Base-by-base conservation (phyloP, 2,329 filamentous ascomycete species). In the Paecilomyces variotii region DNA sequence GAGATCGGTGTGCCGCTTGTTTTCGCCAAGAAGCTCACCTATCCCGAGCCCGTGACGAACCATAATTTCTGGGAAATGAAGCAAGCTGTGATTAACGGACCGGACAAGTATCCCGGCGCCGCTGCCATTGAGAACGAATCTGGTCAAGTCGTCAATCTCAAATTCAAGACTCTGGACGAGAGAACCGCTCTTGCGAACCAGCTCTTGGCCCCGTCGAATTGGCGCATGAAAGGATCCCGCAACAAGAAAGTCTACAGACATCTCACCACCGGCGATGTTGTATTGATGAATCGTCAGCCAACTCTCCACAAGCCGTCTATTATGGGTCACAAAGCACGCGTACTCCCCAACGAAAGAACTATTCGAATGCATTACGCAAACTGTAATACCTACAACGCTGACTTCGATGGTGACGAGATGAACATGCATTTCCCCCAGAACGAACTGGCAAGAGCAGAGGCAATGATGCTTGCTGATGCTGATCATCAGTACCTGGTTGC, bases 381-480 rank as follows among this genome's bases (percentile, higher is more conserved):
- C 74, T 97, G 94, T 74, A 99, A 99, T 70, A 97, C 94, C 0
- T 99, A 99, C 81, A 99, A 99, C 68, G 94, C 94, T 32, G 94
- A 99, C 81, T 99, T 99, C 70, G 95, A 99, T 70, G 94, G 94
- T 74, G 94, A 99, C 72, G 94, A 99, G 75, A 99, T 99, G 94
- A 99, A 99, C 74, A 95, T 99, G 92, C 94, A 99, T 76, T 97
- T 99, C 70, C 94, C 94, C 1, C 94, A 99, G 68, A 97, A 96
- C 66, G 95, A 97, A 72, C 82, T 97, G 63, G 94, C 94, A 14
- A 84, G 94, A 65, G 90, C 93, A 1, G 94, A 99, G 77, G 94
- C 94, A 1, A 83, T 96, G 65, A 90, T 91, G 65, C 87, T 99
- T 67, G 94, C 94, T 39, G 93, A 97, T 72, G 97, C 94, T 2